phyloP scores from a whole-genome alignment of 2,329 filamentous ascomycete species.

The Paecilomyces sp. region DNA sequence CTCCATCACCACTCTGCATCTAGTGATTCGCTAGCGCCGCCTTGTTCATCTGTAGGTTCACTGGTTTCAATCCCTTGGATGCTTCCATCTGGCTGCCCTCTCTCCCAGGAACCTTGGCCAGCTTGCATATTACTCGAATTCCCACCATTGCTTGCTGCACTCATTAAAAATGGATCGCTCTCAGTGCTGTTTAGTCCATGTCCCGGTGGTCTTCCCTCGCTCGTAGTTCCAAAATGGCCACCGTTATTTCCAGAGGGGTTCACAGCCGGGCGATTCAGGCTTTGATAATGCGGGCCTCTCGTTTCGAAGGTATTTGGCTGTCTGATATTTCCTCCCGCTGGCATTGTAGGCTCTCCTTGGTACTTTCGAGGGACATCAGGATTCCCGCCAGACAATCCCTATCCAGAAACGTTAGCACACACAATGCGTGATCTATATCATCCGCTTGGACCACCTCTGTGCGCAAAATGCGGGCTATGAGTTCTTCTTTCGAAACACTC shows the following conservation, averaged over 20 bases:
- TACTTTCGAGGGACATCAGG: slow-evolving; percentile 1
- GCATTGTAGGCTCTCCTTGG: background rate
- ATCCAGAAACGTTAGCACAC: slow-evolving; percentile 3
- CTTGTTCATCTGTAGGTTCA: background rate
- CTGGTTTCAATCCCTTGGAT: background rate
- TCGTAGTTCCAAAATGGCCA: background rate
- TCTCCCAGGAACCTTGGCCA: background rate
- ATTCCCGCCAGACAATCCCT: slow-evolving; percentile 6
- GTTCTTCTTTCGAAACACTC: slow-evolving; percentile 3
- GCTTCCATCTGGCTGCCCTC: background rate
- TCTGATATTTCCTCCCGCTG: background rate
- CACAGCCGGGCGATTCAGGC: background rate
- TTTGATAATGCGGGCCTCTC: background rate
- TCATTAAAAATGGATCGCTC: background rate
- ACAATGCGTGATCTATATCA: background rate
- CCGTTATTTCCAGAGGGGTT: background rate
- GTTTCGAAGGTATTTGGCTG: background rate
- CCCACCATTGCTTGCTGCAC: background rate
- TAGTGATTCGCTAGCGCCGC: background rate
- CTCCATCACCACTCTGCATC: too few relatives aligned
- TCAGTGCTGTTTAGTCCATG: background rate
- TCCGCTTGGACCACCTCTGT: background rate
- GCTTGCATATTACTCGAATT: background rate
- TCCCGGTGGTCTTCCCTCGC: background rate
- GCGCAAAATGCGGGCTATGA: background rate